Evolutionary conservation across 2,329 filamentous ascomycete species (phyloP), one percentile per base, ranked within the genome.

Genomic region (Colletotrichum spaethianum): DNA sequence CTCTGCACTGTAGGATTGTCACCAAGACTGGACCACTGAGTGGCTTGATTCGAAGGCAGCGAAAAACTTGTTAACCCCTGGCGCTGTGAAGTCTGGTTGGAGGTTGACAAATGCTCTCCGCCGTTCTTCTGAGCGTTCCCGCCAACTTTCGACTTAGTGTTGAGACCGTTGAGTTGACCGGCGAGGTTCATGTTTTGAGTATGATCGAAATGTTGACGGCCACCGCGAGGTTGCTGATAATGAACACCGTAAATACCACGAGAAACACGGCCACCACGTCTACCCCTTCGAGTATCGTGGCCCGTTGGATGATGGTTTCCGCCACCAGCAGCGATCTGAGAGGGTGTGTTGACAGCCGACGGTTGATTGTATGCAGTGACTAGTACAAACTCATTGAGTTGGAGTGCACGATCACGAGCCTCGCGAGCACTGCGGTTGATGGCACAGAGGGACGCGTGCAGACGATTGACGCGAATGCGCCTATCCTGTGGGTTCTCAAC

Each of bases 401-500:
- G 33, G 18, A 2, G 7, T n/a, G 23, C 53, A 3, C n/a, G 53
- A 7, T 38, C 16, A 1, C 20, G 3, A 3, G 33, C 14, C 23
- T 26, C 12, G 31, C 50, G 50, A 33, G 28, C 28, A 31, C 50
- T 55, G 18, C 50, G 28, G 2, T 55, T 36, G 12, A 57, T 20
- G 12, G 33, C n/a, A 40, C 53, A 14, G n/a, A 63, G n/a, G 8
- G 36, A 20, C 1, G 11, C 23, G 33, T 50, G 60, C 16, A 63
- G 44, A 3, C 31, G 44, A 11, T 31, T 50, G 46, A 63, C n/a
- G 4, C 67, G 62, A 28, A 36, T 36, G 9, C 40, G 40, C 5
- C 46, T 62, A 14, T 68, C 56, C 20, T 50, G 48, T 7, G 56
- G 40, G 1, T 50, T n/a, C 5, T 57, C 33, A 16, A 69, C 36